These are phyloP conservation scores for Dactylellina cionopaga DNA, from an alignment of 2,329 filamentous ascomycete genomes.

Conservation along the genomic window DNA sequence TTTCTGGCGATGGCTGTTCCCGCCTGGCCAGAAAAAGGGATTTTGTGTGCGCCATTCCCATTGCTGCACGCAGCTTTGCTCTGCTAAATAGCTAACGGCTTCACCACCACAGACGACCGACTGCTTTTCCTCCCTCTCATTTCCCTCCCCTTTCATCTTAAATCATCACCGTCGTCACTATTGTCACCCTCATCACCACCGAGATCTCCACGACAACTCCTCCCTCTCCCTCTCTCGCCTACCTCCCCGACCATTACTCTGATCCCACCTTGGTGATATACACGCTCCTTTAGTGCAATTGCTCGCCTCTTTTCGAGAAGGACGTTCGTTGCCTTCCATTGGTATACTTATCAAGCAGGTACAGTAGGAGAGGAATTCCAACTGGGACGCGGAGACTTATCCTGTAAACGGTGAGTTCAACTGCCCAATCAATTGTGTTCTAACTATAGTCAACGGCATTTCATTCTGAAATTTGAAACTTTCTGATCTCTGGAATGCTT, in stretches of 20 bases:
- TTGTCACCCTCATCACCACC: neutral
- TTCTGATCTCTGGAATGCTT: conserved; percentile 28
- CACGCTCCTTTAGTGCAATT: conserved; percentile 36
- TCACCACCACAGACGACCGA: conserved; percentile 13
- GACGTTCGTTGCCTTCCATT: conserved; percentile 5
- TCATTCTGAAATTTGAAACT: conserved; percentile 27
- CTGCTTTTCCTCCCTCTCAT: neutral
- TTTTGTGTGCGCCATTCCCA: conserved; percentile 35
- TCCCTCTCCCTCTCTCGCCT: conserved; percentile 9
- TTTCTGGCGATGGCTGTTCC: conserved; percentile 29
- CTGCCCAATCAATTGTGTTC: conserved; percentile 1
- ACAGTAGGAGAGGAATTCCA: conserved; percentile 18
- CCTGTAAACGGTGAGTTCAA: conserved; percentile 16
- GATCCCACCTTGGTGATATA: conserved; percentile 32
- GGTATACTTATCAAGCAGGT: conserved; percentile 14
- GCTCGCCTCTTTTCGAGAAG: conserved; percentile 21
- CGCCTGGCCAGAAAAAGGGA: neutral
- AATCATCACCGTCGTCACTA: neutral
- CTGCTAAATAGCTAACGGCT: conserved; percentile 33
- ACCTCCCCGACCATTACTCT: conserved; percentile 4
- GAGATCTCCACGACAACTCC: neutral
- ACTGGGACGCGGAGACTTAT: conserved; percentile 32
- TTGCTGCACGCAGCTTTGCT: conserved; percentile 37
- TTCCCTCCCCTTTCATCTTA: neutral
- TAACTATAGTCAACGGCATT: conserved; percentile 18